A percentile compares a stretch with the other conserved stretches of the same genome.
phyloP scores from a whole-genome alignment of 1,139 yeast species.

The Yamadazyma songkhlaensis region DNA sequence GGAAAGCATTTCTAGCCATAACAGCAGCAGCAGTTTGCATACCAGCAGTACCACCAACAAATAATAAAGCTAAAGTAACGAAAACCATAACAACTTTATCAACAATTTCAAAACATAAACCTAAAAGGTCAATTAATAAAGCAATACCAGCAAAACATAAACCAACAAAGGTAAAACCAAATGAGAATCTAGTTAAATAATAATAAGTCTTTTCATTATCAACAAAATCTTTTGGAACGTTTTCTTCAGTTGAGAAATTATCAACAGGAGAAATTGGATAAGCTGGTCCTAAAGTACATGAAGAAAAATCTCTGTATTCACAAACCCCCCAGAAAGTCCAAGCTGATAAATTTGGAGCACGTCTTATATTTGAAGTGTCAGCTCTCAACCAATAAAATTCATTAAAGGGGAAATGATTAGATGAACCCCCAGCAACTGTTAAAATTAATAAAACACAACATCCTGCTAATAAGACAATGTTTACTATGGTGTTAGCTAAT shows the following conservation, averaged over 20 bases:
- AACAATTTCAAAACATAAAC: conserved; percentile 46
- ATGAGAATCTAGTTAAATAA: conserved; percentile 69
- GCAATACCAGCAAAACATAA: conserved; percentile 51
- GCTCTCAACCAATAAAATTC: conserved; percentile 71
- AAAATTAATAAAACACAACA: conserved; percentile 58
- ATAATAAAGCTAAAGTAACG: conserved; percentile 49
- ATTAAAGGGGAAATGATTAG: conserved; percentile 58
- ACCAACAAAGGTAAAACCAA: conserved; percentile 62
- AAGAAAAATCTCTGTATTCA: conserved; percentile 39
- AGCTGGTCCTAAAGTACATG: conserved; percentile 51
- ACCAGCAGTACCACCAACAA: conserved; percentile 58
- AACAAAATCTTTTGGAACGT: conserved; percentile 56
- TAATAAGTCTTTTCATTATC: conserved; percentile 56
- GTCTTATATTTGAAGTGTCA: conserved; percentile 54
- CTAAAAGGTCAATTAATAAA: conserved; percentile 38
- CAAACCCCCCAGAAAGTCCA: conserved; percentile 89
- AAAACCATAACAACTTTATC: conserved; percentile 56
- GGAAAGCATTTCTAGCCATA: conserved; percentile 63
- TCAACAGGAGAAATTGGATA: conserved; percentile 70
- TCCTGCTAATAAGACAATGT: conserved; percentile 46
- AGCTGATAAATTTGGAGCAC: conserved; percentile 54
- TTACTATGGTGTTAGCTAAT: conserved; percentile 31
- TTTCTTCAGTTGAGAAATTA: conserved; percentile 52
- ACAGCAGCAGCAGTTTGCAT: conserved; percentile 68
- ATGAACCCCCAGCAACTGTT: conserved; percentile 65